phyloP scores from a whole-genome alignment of 305 asterid genomes.

The Rubia peregrina region DNA sequence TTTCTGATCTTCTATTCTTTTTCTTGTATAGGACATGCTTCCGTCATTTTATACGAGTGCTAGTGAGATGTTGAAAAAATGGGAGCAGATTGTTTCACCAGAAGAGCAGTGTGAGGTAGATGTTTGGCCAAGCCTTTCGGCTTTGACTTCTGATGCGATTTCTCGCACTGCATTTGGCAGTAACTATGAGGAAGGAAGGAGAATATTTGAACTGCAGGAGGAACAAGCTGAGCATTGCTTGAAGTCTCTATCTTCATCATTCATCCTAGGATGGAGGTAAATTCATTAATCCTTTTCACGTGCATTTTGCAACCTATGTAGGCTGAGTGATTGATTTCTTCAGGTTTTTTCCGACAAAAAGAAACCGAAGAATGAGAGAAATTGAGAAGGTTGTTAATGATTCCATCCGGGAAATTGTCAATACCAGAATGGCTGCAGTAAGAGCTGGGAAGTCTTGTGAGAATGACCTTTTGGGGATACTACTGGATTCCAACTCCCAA shows the following conservation, averaged over 20 bases:
- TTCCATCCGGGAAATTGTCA: too few species aligned
- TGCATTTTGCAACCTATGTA: background rate
- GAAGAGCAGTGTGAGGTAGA: constrained; percentile 16
- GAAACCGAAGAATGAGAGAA: constrained; percentile 29
- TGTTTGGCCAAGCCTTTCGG: constrained; percentile 23
- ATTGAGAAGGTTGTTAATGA: too few species aligned
- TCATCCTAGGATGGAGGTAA: constrained; percentile 13
- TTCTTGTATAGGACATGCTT: background rate
- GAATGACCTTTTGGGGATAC: constrained; percentile 36
- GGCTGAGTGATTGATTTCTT: background rate
- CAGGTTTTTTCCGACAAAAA: constrained; percentile 36
- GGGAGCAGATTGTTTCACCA: constrained; percentile 17
- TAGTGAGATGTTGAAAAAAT: constrained; percentile 20
- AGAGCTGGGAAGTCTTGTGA: too few species aligned
- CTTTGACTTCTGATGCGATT: constrained; percentile 10
- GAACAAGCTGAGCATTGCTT: constrained; percentile 13
- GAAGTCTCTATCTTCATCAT: background rate
- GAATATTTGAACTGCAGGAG: constrained; percentile 27
- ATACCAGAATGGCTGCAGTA: too few species aligned
- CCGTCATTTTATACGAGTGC: constrained; percentile 21
- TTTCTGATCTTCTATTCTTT: background rate
- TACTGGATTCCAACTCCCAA: constrained; percentile 33
- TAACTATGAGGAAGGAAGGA: constrained; percentile 30
- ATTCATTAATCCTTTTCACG: background rate
- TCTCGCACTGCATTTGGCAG: constrained; percentile 29